A percentile compares a stretch with the other conserved stretches of the same genome.
phyloP scores from a whole-genome alignment of 257 asterid species.

The Salvia splendens region DNA sequence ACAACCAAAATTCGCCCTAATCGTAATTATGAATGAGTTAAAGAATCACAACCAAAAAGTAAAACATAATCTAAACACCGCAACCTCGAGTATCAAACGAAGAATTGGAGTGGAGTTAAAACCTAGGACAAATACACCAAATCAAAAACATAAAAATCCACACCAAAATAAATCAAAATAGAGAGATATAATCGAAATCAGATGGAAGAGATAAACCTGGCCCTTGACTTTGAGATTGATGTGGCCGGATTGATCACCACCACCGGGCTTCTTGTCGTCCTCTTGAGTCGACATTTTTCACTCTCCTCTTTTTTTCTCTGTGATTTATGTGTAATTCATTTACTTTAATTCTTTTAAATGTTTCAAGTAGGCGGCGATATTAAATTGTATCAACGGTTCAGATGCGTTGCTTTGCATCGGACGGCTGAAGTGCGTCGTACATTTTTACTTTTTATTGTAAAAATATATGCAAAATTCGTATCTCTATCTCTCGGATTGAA shows the following conservation, averaged over 20 bases:
- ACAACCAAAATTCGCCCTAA: neutral
- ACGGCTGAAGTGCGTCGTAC: no score
- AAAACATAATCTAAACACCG: neutral
- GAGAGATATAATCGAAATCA: no score
- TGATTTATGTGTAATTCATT: no score
- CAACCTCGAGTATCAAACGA: neutral
- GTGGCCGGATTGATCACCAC: slow-evolving; percentile 9
- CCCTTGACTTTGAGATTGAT: slow-evolving; percentile 17
- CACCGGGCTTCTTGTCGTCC: slow-evolving; percentile 21
- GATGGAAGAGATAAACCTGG: neutral
- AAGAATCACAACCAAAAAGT: neutral
- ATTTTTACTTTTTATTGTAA: no score
- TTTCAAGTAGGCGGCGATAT: no score
- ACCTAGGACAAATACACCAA: neutral
- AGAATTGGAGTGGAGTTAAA: neutral
- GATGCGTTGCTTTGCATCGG: no score
- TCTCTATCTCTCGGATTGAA: no score
- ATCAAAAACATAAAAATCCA: neutral
- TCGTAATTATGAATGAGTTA: no score
- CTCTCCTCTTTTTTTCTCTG: neutral
- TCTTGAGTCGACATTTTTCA: slow-evolving; percentile 7
- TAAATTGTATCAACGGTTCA: no score
- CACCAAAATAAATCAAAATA: neutral
- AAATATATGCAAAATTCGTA: no score
- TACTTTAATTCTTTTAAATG: no score